Conservation (phyloP, 257 asterid species). For the Cruciata laevipes region DNA sequence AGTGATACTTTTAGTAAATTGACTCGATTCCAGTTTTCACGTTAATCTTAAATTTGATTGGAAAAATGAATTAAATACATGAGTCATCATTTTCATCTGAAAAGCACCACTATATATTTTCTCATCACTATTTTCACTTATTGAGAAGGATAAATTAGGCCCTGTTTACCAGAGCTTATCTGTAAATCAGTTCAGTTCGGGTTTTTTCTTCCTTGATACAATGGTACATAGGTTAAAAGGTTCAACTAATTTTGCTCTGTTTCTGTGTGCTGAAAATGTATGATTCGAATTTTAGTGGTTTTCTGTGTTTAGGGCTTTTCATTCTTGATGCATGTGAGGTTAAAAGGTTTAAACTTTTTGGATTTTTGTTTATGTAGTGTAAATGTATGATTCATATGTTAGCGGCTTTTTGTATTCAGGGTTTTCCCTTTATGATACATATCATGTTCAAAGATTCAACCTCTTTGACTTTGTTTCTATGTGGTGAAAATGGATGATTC, state of each 20-base stretch:
- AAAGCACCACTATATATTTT: no score
- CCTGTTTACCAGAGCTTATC: no score
- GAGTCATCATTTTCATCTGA: no score
- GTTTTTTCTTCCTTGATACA: background rate
- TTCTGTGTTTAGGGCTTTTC: background rate
- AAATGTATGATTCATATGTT: background rate
- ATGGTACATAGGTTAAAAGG: background rate
- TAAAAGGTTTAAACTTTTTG: background rate
- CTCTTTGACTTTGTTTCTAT: background rate
- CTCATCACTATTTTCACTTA: no score
- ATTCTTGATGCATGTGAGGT: background rate
- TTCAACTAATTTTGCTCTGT: background rate
- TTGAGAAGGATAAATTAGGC: no score
- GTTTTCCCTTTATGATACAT: no score
- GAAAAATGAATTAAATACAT: no score
- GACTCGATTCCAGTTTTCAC: no score
- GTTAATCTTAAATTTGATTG: no score
- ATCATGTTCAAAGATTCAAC: background rate
- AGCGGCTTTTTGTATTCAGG: background rate
- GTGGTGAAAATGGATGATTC: background rate
- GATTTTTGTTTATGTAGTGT: background rate
- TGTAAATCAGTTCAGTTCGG: no score
- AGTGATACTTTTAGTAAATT: no score
- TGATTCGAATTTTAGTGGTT: no score
- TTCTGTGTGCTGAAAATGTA: background rate